phyloP scores from a whole-genome alignment of 306 rosid species.

The Cucurbita ficifolia region DNA sequence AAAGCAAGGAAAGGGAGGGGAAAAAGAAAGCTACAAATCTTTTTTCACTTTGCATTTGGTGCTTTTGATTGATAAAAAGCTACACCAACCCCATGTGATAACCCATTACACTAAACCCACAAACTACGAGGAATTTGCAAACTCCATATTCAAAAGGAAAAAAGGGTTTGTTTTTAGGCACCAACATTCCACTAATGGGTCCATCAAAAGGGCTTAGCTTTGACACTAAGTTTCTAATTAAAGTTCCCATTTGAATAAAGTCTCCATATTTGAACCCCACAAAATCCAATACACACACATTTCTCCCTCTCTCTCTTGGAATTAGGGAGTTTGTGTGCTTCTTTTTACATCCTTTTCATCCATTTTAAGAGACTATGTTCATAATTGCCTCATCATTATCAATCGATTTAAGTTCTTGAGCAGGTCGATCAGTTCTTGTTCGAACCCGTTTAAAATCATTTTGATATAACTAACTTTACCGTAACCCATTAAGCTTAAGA shows the following conservation, averaged over 20 bases:
- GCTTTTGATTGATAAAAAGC: slow-evolving; percentile 28
- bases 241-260: slow-evolving; percentile 19
- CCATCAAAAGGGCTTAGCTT: slow-evolving; percentile 33
- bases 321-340: slow-evolving; percentile 16
- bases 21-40: slow-evolving; percentile 22
- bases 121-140: slow-evolving; percentile 29
- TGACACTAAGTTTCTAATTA: slow-evolving; percentile 36
- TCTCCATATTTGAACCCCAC: slow-evolving; percentile 40
- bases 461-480: too few species aligned
- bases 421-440: too few species aligned
- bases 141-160: neutral
- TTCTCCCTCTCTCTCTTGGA: slow-evolving; percentile 26
- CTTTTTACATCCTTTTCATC: slow-evolving; percentile 38
- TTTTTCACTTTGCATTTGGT: slow-evolving; percentile 23
- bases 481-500: too few species aligned
- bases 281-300: slow-evolving; percentile 54
- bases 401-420: too few species aligned
- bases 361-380: slow-evolving; percentile 17
- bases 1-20: neutral
- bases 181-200: slow-evolving; percentile 40
- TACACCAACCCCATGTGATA: slow-evolving; percentile 21
- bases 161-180: slow-evolving; percentile 9
- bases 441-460: too few species aligned
- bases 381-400: slow-evolving; percentile 37
- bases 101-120: slow-evolving; percentile 13